Evolutionary conservation across 148 eudicot species (phyloP), one percentile per base, ranked within the genome.

Genomic region (Camellia japonica): DNA sequence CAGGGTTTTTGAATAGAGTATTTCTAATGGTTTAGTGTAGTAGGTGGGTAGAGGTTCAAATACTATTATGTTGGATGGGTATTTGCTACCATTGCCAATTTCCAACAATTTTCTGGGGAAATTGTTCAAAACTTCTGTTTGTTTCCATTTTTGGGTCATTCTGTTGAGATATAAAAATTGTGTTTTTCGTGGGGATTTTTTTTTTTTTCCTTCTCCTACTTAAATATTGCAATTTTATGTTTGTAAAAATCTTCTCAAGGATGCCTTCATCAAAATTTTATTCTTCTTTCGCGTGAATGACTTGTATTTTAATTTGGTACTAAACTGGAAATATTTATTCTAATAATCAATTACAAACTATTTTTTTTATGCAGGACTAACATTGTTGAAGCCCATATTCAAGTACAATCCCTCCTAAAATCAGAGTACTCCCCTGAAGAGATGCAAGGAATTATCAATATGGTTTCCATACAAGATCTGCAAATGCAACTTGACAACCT

Each of bases 321-420:
- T 15, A 13, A 59, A 13, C 63, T 59, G 78, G 6, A 60, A 43
- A 16, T 16, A 55, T 59, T 9, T 63, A 47, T 62, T 60, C 7
- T 30, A 20, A 49, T 64, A 8, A 68, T 16, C 42, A 14, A 1
- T n/a, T 42, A 42, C 56, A 44, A 7, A n/a, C 4, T 78, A 4
- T 30, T 66, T 38, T 30, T 66, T 38, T 61, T 73, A n/a, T 84
- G 85, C 89, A 96, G 99, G 89, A 92, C 93, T 52, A 96, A 96
- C 81, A 93, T 96, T 59, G 68, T 93, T 66, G 99, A 96, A 88
- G 98, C 99, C 43, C 97, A 91, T 81, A 79, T 86, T 38, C 98
- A 93, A 82, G 93, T 96, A 16, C 89, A 77, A 64, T 81, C 84
- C 13, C 87, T 93, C 58, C 88, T 96, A 11, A 91, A 91, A 77